Conservation (phyloP, 2,329 filamentous ascomycete genomes). For the Berkeleyomyces rouxiae region DNA sequence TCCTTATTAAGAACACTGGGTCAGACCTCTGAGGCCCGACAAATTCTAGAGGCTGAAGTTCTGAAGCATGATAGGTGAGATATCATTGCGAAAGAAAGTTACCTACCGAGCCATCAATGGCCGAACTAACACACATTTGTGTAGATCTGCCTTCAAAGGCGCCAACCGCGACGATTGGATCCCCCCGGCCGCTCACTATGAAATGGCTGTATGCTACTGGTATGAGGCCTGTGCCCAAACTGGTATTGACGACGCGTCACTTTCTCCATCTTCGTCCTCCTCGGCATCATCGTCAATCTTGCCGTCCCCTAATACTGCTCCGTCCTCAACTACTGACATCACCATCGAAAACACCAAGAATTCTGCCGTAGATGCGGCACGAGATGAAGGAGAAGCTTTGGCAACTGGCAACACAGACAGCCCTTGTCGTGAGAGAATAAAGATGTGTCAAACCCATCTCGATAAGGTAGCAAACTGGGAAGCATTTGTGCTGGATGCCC, state of each 20-base stretch:
- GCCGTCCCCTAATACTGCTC: not conserved
- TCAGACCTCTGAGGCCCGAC: conserved; percentile 46
- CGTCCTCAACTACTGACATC: not conserved
- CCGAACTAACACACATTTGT: conserved; percentile 10
- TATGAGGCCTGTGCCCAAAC: conserved; percentile 37
- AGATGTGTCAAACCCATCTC: conserved; percentile 47
- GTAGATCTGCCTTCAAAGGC: conserved; percentile 39
- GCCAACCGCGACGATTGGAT: conserved; percentile 51
- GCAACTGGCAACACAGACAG: conserved; percentile 18
- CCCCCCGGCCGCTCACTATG: conserved; percentile 63
- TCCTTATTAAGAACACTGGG: conserved; percentile 49
- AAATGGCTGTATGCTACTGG: conserved; percentile 73
- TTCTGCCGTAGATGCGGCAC: not conserved
- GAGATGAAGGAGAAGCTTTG: not conserved
- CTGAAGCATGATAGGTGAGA: conserved; percentile 45
- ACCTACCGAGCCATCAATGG: not conserved
- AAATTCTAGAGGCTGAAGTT: conserved; percentile 46
- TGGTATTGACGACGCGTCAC: conserved; percentile 10
- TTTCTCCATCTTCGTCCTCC: not conserved
- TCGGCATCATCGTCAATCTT: not conserved
- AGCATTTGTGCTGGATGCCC: conserved; percentile 53
- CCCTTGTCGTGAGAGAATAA: conserved; percentile 31
- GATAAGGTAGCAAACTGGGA: conserved; percentile 56
- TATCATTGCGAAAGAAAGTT: not conserved
- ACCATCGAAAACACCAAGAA: not conserved